Conservation (phyloP, 2,329 filamentous ascomycete species). For the Sporothrix globosa region DNA sequence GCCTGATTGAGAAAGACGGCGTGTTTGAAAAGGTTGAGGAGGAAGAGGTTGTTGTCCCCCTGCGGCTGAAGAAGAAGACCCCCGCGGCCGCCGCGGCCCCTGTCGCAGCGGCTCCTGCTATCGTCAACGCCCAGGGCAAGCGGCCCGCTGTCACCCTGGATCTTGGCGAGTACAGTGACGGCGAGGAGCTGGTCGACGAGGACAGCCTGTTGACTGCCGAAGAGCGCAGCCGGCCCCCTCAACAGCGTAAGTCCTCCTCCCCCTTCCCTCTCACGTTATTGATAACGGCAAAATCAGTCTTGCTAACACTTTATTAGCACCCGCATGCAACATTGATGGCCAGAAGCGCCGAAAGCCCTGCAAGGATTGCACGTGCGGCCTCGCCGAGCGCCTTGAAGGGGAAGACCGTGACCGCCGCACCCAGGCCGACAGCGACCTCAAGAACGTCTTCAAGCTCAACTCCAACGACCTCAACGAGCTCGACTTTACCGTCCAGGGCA, state of each 20-base stretch:
- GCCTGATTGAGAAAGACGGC: constrained; percentile 66
- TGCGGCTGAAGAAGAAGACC: constrained; percentile 64
- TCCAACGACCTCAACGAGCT: constrained; percentile 83
- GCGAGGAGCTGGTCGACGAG: constrained; percentile 90
- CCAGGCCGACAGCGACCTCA: constrained; percentile 40
- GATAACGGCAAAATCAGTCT: no score
- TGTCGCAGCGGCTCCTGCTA: not conserved
- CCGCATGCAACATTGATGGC: constrained; percentile 85
- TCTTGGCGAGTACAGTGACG: constrained; percentile 60
- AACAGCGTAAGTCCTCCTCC: constrained; percentile 69
- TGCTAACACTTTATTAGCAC: constrained; percentile 54
- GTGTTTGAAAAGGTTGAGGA: constrained; percentile 75
- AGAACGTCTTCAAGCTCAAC: constrained; percentile 65
- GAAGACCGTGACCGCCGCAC: constrained; percentile 64
- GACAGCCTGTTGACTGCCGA: constrained; percentile 83
- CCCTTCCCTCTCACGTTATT: not conserved
- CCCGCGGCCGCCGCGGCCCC: not conserved
- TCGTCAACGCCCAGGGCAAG: constrained; percentile 28
- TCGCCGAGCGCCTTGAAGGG: constrained; percentile 81
- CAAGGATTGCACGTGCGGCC: constrained; percentile 96
- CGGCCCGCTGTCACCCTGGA: constrained; percentile 40
- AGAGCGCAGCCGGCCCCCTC: constrained; percentile 75
- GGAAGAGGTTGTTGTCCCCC: constrained; percentile 59
- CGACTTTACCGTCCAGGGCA: constrained; percentile 97
- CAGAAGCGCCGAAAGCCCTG: constrained; percentile 87